Base-by-base conservation (phyloP, 331 rosid species). In the Stylosanthes scabra region DNA sequence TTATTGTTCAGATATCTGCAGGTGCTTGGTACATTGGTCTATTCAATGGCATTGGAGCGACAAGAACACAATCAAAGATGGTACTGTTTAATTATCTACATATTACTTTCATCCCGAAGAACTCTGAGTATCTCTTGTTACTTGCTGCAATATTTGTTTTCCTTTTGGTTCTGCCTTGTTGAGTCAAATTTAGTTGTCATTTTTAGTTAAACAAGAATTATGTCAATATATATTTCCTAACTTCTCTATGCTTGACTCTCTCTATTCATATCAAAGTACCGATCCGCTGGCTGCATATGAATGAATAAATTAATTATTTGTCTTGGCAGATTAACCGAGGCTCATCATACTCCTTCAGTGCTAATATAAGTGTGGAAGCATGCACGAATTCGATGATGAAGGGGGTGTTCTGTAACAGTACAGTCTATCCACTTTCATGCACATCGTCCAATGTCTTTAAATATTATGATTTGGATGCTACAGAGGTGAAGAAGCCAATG, bases 21-120 rank as follows among this genome's bases (percentile, higher is more conserved):
- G 99, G 99, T 62, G 90, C 88, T 73, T 94, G 96, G 96, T 91
- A 90, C 81, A 83, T 94, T 65, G 99, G 99, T 70, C 84, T 94
- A 69, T 94, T 94, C 88, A 94, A 94, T 57, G 99, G 99, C 79
- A 82, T 90, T 63, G 99, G 97, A 79, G 70, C 88, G 45, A 66
- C 87, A 55, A 88, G 99, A 79, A 90, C 99, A 31, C 99, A 94
- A 66, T 88, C 97, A 4, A 94, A 90, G 82, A 94, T 94, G 99
- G 97, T 94, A 88, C 29, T 67, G 41, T 74, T n/a, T 78, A 50
- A 31, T 58, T 55, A 46, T 16, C 65, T 40, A n/a, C 25, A 51
- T 56, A 52, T 56, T 63, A 40, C 70, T 63, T 73, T 45, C 39
- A 16, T 60, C 44, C 16, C 9, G 44, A 59, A 20, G 58, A 72